A percentile compares a stretch with the other conserved stretches of the same genome.
These are phyloP conservation scores for Phytophthora citrophthora DNA, from an alignment of 352 stramenopile species.

Conservation along the genomic window DNA sequence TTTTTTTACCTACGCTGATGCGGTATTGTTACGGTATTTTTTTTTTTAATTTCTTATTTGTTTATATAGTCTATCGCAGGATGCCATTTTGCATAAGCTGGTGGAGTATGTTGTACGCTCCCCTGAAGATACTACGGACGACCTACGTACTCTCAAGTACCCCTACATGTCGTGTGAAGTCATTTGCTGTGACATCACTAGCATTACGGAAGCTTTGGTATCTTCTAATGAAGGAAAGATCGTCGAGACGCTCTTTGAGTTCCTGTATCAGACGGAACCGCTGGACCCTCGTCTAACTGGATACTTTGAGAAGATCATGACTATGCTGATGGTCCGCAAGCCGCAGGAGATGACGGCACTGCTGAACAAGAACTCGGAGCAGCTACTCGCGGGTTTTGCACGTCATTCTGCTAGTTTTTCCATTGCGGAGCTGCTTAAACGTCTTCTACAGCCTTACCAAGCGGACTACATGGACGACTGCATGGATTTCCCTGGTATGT, in stretches of 20 bases:
- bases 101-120: constrained; percentile 78
- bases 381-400: constrained; percentile 72
- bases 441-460: constrained; percentile 84
- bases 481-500: constrained; percentile 87
- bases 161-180: constrained; percentile 98
- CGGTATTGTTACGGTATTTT: neutral
- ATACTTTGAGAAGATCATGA: constrained; percentile 97
- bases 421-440: constrained; percentile 83
- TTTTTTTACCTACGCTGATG: neutral
- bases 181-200: constrained; percentile 96
- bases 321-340: constrained; percentile 90
- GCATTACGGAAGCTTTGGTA: constrained; percentile 93
- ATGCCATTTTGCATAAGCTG: constrained; percentile 69
- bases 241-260: constrained; percentile 92
- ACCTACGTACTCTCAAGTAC: constrained; percentile 89
- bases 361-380: constrained; percentile 85
- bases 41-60: constrained; percentile 3
- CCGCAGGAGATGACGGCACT: constrained; percentile 84
- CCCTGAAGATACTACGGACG: constrained; percentile 55
- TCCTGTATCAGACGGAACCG: constrained; percentile 82
- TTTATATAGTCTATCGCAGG: constrained; percentile 68
- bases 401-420: constrained; percentile 78
- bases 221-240: constrained; percentile 59
- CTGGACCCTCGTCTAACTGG: constrained; percentile 94
- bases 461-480: constrained; percentile 87